Base-by-base conservation (phyloP, 805 yeast species). In the Barnettozyma sp. region DNA sequence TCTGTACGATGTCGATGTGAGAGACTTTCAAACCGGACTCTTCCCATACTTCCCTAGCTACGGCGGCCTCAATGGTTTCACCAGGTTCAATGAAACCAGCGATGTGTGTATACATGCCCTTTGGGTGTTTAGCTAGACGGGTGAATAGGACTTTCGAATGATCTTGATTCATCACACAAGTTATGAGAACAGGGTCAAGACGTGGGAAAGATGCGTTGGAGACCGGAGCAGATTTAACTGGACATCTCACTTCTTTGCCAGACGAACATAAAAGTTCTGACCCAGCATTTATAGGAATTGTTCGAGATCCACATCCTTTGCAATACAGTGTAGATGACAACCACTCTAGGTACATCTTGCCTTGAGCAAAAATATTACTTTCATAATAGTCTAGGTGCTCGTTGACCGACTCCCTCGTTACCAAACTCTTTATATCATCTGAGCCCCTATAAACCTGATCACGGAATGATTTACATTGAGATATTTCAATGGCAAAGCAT, bases 21-120 rank as follows among this genome's bases (percentile, higher is more conserved):
- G 63, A 61, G 16, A 70, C 62, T 5, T 56, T 44, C 20, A 86
- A 78, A 4, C 97, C 97, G 6, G 96, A 76, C 59, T 90, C 97
- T 55, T 90, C 97, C 86, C 92, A 87, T 17, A 85, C 82, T 55
- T 90, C 97, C 39, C 97, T 68, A 28, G 77, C 68, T 15, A 87
- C 84, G 7, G 95, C 92, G 33, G 75, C 80, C 58, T 90, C 97
- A 13, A 90, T 76, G 2, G 94, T 79, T 60, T 90, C 97, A 26
- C 88, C 84, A 1, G 96, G 95, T 58, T 90, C 97, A 74, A 90
- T 78, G 58, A 90, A 90, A 4, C 97, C 97, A 2, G 97, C 95
- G 35, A 94, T 73, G 53, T 94, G 83, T 6, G 94, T 73, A 58
- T 80, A 90, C 77, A 84, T 73, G 13, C 51, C 58, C 25, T 39